Evolutionary conservation across 768 basidiomycete species (phyloP).

Genomic region (Phaeotremella fagi): DNA sequence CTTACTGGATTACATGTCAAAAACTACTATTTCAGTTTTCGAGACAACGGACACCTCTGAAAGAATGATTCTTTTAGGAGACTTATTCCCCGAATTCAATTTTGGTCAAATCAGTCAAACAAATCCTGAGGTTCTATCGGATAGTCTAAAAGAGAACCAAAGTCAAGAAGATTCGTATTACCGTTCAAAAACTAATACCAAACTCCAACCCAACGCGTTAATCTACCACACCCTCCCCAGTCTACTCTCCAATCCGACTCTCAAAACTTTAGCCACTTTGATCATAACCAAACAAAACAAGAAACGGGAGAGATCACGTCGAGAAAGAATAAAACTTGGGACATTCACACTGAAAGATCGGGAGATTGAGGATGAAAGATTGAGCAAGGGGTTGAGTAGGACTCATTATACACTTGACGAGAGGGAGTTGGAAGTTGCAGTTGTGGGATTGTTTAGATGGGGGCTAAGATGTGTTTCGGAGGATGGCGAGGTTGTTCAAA

Average conservation of each 20-base stretch:
- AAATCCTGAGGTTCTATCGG: no score
- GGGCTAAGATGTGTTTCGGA: constrained; percentile 25
- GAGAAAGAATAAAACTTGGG: constrained; percentile 26
- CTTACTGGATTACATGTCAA: constrained; percentile 35
- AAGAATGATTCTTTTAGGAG: constrained; percentile 4
- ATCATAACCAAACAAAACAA: constrained; percentile 24
- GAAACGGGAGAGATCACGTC: constrained; percentile 25
- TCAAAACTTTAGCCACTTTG: constrained; percentile 22
- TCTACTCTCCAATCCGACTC: constrained; percentile 16
- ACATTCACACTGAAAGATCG: constrained; percentile 19
- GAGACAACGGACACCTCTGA: not conserved
- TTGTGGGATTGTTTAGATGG: constrained; percentile 21
- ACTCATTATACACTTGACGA: constrained; percentile 10
- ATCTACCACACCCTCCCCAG: constrained; percentile 17
- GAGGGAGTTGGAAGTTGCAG: constrained; percentile 4
- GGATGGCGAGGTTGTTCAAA: constrained; percentile 32
- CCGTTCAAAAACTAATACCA: not conserved
- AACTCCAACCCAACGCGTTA: not conserved
- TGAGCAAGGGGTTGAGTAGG: constrained; percentile 1
- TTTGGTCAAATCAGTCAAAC: not conserved
- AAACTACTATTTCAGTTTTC: constrained; percentile 13
- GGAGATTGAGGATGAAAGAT: constrained; percentile 8
- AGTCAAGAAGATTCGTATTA: not conserved
- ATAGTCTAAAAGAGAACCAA: not conserved
- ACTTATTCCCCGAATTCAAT: constrained; percentile 24